Base-by-base conservation (phyloP, 164 flowering plant genomes). In the Kingdonia uniflora region DNA sequence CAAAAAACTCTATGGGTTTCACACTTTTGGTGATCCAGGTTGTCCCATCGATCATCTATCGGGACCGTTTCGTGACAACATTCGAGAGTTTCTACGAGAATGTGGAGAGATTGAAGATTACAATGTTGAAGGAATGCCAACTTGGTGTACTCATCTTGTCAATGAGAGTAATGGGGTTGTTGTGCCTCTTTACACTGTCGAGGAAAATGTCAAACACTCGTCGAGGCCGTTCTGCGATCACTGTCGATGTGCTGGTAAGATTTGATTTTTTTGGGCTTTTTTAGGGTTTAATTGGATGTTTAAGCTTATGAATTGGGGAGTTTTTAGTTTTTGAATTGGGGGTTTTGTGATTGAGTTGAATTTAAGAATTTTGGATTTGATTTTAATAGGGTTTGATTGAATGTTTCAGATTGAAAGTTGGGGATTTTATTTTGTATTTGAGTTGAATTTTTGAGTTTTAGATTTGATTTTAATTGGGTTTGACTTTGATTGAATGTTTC, bases 191-290 rank as follows among this genome's bases (percentile, higher is more conserved):
- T 88, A 81, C 60, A 78, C 76, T 20, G 62, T 91, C 26, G 87
- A 85, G 60, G 98, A 87, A 42, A 29, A 48, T 45, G 92, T 79
- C 20, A 57, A 65, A 35, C 21, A 50, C 56, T 78, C 87, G 10
- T 11, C 20, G 0, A 17, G 21, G 2, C 92, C 96, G 15, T 79
- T 62, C 57, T 91, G 98, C 49, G 91, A 85, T 63, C 81, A 77
- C 52, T 87, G 96, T 67, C 69, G 91, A 6, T 76, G 80, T 55
- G 48, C 72, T 16, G 96, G 96, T 91, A 42, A n/a, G n/a, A n/a
- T n/a, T n/a, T n/a, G n/a, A n/a, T n/a, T n/a, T n/a, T n/a, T n/a
- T n/a, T n/a, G n/a, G n/a, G n/a, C n/a, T n/a, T n/a, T n/a, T n/a
- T n/a, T n/a, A n/a, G n/a, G n/a, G n/a, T n/a, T n/a, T n/a, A n/a